phyloP scores from a whole-genome alignment of 805 yeast species.

The Saturnispora sekii region DNA sequence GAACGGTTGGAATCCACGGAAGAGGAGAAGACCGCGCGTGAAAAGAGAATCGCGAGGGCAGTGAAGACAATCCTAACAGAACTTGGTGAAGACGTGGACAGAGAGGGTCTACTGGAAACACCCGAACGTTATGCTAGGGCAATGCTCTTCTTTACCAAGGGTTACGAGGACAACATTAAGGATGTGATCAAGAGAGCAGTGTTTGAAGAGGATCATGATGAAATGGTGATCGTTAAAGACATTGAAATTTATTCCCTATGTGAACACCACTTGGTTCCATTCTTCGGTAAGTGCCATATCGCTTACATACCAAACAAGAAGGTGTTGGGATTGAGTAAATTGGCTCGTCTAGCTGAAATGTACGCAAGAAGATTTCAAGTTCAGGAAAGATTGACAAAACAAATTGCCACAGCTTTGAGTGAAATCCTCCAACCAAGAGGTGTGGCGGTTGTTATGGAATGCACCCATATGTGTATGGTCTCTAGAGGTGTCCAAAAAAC shows the following conservation, averaged over 20 bases:
- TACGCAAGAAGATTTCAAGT: constrained; percentile 92
- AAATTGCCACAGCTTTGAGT: constrained; percentile 90
- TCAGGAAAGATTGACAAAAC: constrained; percentile 95
- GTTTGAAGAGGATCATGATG: constrained; percentile 97
- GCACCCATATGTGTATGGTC: constrained; percentile 98
- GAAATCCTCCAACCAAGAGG: constrained; percentile 92
- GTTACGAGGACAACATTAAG: constrained; percentile 88
- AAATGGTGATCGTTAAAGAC: constrained; percentile 96
- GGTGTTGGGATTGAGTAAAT: constrained; percentile 84
- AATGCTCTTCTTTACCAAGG: constrained; percentile 90
- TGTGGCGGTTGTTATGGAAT: constrained; percentile 97
- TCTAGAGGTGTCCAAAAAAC: constrained; percentile 95
- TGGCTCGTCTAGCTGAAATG: constrained; percentile 96
- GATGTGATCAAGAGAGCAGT: constrained; percentile 93
- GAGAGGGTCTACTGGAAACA: constrained; percentile 89
- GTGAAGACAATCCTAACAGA: constrained; percentile 69
- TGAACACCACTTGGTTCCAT: constrained; percentile 97
- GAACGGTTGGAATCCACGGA: constrained; percentile 57
- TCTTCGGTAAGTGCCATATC: constrained; percentile 92
- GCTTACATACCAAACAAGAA: constrained; percentile 95
- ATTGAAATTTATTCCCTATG: constrained; percentile 88
- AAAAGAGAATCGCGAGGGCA: constrained; percentile 72
- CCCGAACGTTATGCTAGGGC: constrained; percentile 97
- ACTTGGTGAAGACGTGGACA: constrained; percentile 79
- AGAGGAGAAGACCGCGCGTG: constrained; percentile 58